Conservation (phyloP, 2,329 filamentous ascomycete species). For the Trichoderma atrobrunneum region DNA sequence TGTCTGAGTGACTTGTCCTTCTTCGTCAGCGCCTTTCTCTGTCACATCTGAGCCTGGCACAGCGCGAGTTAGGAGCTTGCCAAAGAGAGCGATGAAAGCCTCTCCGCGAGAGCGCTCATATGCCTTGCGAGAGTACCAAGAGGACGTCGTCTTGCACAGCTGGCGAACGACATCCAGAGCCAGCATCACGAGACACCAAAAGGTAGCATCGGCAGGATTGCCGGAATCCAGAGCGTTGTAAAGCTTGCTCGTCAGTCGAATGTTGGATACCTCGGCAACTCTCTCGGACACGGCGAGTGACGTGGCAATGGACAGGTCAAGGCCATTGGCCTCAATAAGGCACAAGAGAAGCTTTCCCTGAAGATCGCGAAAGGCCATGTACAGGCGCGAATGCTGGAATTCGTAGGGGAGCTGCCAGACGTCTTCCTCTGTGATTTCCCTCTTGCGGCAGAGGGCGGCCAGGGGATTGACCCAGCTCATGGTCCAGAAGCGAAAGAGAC, state of each 20-base stretch:
- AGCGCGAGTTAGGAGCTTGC: constrained; percentile 38
- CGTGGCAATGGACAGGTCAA: constrained; percentile 71
- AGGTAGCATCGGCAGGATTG: constrained; percentile 31
- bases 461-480: constrained; percentile 80
- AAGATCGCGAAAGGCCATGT: constrained; percentile 70
- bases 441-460: constrained; percentile 60
- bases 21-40: constrained; percentile 32
- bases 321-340: constrained; percentile 70
- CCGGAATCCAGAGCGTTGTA: constrained; percentile 35
- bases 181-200: constrained; percentile 40
- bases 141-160: constrained; percentile 36
- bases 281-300: constrained; percentile 56
- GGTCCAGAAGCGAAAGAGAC: constrained; percentile 78
- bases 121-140: constrained; percentile 80
- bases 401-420: constrained; percentile 79
- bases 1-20: background rate
- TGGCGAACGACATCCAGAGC: constrained; percentile 34
- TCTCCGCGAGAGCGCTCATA: constrained; percentile 85
- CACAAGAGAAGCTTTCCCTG: constrained; percentile 68
- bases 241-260: constrained; percentile 37
- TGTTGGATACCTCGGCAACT: constrained; percentile 38
- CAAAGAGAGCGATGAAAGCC: constrained; percentile 39
- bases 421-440: constrained; percentile 72
- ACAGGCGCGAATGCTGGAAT: constrained; percentile 75
- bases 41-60: constrained; percentile 39